These are phyloP conservation scores for Colletotrichum sidae DNA, from an alignment of 2,329 filamentous ascomycete genomes.

Conservation along the genomic window DNA sequence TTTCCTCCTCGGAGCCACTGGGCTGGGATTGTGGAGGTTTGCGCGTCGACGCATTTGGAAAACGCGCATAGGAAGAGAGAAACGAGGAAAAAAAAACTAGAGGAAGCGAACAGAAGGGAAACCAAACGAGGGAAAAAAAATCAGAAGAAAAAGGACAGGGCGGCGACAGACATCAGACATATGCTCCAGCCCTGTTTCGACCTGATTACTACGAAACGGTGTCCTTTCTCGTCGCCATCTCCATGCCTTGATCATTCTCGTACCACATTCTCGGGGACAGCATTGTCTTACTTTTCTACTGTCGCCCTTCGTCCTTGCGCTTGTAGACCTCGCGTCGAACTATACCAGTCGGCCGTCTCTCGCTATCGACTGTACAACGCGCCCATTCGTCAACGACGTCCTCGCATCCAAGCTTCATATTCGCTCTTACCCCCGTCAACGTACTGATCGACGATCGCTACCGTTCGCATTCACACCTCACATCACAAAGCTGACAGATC, in stretches of 20 bases:
- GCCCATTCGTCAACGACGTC: constrained; percentile 18
- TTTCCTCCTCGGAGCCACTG: constrained; percentile 2
- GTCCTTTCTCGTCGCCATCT: constrained; percentile 11
- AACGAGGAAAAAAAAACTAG: background rate
- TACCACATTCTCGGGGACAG: background rate
- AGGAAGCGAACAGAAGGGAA: background rate
- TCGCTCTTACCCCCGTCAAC: background rate
- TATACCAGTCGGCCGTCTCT: background rate
- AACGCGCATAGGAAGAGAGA: background rate
- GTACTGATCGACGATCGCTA: constrained; percentile 8
- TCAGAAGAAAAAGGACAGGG: background rate
- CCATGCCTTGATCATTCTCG: background rate
- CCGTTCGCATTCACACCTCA: background rate
- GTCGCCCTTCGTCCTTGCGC: background rate
- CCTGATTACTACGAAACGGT: constrained; percentile 17
- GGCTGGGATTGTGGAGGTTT: constrained; percentile 6
- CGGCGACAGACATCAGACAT: constrained; percentile 16
- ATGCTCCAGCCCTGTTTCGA: constrained; percentile 32
- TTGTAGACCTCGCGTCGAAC: background rate
- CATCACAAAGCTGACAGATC: background rate
- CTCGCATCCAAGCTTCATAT: background rate
- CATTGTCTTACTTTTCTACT: constrained; percentile 13
- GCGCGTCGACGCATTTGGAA: background rate
- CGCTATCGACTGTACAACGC: background rate
- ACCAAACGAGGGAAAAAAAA: background rate